phyloP scores from a whole-genome alignment of 2,329 filamentous ascomycete species.

The Trichophyton verrucosum region DNA sequence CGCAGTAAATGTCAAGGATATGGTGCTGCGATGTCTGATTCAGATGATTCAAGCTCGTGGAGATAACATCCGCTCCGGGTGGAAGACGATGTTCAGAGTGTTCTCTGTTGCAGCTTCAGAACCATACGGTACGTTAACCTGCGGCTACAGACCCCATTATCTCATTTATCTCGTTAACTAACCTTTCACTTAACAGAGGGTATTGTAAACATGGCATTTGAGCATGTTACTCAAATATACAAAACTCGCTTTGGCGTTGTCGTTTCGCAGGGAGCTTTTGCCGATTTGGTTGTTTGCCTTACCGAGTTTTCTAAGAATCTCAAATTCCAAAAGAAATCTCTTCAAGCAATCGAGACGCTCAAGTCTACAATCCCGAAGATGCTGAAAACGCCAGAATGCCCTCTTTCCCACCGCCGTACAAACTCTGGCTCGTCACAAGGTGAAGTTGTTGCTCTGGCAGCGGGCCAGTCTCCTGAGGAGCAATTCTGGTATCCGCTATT shows the following conservation, averaged over 20 bases:
- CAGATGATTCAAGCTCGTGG: constrained; percentile 98
- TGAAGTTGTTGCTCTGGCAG: not conserved
- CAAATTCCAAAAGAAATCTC: constrained; percentile 94
- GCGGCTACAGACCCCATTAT: not conserved
- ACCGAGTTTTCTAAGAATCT: constrained; percentile 99
- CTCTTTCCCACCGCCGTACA: constrained; percentile 56
- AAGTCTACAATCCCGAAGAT: constrained; percentile 91
- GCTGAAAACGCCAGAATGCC: constrained; percentile 91
- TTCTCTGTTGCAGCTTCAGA: constrained; percentile 88
- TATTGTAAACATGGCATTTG: constrained; percentile 92
- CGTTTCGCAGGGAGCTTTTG: constrained; percentile 91
- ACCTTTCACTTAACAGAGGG: constrained; percentile 45
- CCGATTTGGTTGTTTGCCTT: constrained; percentile 87
- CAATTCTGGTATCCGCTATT: constrained; percentile 98
- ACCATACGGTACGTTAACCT: constrained; percentile 50
- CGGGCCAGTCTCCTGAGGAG: constrained; percentile 74
- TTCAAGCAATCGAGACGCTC: constrained; percentile 88
- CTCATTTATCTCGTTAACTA: constrained; percentile 14
- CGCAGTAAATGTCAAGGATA: constrained; percentile 88
- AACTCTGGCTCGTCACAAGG: constrained; percentile 24
- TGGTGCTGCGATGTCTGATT: constrained; percentile 88
- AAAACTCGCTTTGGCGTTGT: constrained; percentile 91
- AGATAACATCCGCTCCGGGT: constrained; percentile 93
- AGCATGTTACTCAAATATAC: constrained; percentile 93
- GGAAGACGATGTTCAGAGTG: constrained; percentile 98